Percentiles rank a stretch among this genome's conserved stretches.
phyloP scores from a whole-genome alignment of 192 early-diverging fungal species.

The Gorgonomyces haynaldii region DNA sequence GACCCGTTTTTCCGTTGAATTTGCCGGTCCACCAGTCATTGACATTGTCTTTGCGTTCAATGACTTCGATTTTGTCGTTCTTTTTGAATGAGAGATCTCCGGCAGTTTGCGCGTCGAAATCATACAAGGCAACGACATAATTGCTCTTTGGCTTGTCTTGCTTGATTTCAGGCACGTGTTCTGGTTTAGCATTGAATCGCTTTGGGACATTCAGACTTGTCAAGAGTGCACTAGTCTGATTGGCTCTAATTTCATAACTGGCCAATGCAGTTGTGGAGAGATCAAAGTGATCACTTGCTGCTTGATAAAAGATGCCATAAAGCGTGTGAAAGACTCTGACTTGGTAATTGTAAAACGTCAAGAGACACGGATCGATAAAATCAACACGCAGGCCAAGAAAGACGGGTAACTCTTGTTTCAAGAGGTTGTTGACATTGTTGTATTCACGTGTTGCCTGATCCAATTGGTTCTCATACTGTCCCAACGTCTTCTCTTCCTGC shows the following conservation, averaged over 20 bases:
- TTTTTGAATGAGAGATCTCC: conserved; percentile 77
- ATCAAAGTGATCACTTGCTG: conserved; percentile 6
- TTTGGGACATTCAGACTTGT: conserved; percentile 9
- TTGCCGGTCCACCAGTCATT: conserved; percentile 70
- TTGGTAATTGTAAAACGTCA: conserved; percentile 76
- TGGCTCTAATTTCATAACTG: conserved; percentile 8
- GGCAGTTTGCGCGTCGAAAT: conserved; percentile 66
- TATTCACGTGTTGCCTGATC: conserved; percentile 76
- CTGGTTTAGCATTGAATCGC: conserved; percentile 7
- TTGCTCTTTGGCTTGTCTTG: not conserved
- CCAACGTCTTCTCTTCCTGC: conserved; percentile 34
- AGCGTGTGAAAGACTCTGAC: conserved; percentile 62
- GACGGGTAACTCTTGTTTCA: conserved; percentile 68
- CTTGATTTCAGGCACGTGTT: too few species aligned
- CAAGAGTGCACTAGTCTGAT: too few species aligned
- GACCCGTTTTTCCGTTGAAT: conserved; percentile 49
- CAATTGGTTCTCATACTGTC: conserved; percentile 52
- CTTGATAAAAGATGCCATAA: conserved; percentile 12
- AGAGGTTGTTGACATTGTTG: conserved; percentile 65
- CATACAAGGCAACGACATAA: conserved; percentile 65
- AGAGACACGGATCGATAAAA: conserved; percentile 82
- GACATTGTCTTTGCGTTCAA: conserved; percentile 51
- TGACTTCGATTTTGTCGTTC: conserved; percentile 74
- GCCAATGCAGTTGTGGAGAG: conserved; percentile 2
- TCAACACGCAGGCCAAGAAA: conserved; percentile 61